Base-by-base conservation (phyloP, 306 rosid species). In the Lathyrus aphaca region DNA sequence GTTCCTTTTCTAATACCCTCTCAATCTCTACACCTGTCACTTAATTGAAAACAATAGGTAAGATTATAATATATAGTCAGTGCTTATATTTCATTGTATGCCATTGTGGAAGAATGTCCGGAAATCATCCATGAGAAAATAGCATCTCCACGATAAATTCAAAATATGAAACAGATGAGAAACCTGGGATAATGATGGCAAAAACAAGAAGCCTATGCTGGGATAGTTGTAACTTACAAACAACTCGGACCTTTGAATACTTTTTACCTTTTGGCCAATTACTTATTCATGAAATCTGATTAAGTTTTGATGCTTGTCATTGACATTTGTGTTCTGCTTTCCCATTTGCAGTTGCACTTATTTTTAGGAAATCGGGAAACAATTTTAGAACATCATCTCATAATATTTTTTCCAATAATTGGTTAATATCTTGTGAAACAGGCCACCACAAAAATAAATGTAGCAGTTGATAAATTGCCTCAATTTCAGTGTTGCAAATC, bases 371-470 rank as follows among this genome's bases (percentile, higher is more conserved):
- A 55, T 55, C 27, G 35, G 15, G 13, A 46, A 23, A 72, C 27
- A 69, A 10, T 62, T 38, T 38, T 60, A 45, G 46, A 66, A 63
- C 15, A 27, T 27, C 13, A 17, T 59, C 44, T 38, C 37, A 1
- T 32, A 5, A 39, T 45, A 25, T 32, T 37, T n/a, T 53, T 21
- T 65, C 37, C 30, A 50, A 67, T 60, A 76, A 32, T 45, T 64
- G 74, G 76, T 63, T 69, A 57, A 30, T 66, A 74, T 85, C 79
- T 76, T 69, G 53, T 71, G 63, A 83, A 79, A 77, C 86, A 94
- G 99, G 95, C 83, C 66, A 91, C 97, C 13, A 94, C 99, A 23
- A 94, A 94, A 83, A 87, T 94, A 73, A 94, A 94, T 63, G 62
- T 94, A 49, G 99, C 97, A 8, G 97, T 87, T 71, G 92, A 94